These are phyloP conservation scores for Oxyria digyna DNA, from an alignment of 148 eudicot species.

Conservation along the genomic window DNA sequence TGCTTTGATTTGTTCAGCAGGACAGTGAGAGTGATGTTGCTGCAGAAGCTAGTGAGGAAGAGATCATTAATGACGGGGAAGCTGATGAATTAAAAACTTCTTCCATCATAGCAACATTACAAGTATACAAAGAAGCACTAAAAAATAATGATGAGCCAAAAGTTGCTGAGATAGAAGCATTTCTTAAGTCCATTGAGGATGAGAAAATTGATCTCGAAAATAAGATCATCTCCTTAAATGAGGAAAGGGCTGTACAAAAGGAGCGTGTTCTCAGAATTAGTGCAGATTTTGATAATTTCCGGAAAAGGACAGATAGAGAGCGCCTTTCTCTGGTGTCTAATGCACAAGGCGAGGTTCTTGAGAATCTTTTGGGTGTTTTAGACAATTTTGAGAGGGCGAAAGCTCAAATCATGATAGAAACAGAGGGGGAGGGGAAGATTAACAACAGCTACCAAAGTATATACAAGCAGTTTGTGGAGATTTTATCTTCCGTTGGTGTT, in stretches of 20 bases:
- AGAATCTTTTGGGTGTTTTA: slow-evolving; percentile 60
- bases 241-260: slow-evolving; percentile 45
- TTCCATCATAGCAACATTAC: slow-evolving; percentile 28
- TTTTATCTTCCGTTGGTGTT: slow-evolving; percentile 60
- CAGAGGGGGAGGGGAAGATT: slow-evolving; percentile 76
- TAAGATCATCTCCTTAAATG: slow-evolving; percentile 40
- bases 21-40: slow-evolving; percentile 29
- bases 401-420: slow-evolving; percentile 63
- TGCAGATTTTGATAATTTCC: slow-evolving; percentile 85
- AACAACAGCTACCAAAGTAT: slow-evolving; percentile 82
- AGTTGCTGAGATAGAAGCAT: slow-evolving; percentile 49
- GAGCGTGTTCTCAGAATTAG: slow-evolving; percentile 63
- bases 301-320: slow-evolving; percentile 79
- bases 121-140: slow-evolving; percentile 63
- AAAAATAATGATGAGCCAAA: slow-evolving; percentile 45
- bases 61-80: slow-evolving; percentile 25
- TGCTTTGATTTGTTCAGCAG: slow-evolving; percentile 23
- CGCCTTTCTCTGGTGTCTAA: slow-evolving; percentile 58
- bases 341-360: slow-evolving; percentile 82
- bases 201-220: slow-evolving; percentile 44
- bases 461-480: slow-evolving; percentile 82
- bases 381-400: slow-evolving; percentile 91
- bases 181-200: slow-evolving; percentile 51
- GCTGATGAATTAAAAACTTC: slow-evolving; percentile 36
- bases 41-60: slow-evolving; percentile 23